Base-by-base conservation (phyloP, 2,329 filamentous ascomycete genomes). In the Colletotrichum limetticola region DNA sequence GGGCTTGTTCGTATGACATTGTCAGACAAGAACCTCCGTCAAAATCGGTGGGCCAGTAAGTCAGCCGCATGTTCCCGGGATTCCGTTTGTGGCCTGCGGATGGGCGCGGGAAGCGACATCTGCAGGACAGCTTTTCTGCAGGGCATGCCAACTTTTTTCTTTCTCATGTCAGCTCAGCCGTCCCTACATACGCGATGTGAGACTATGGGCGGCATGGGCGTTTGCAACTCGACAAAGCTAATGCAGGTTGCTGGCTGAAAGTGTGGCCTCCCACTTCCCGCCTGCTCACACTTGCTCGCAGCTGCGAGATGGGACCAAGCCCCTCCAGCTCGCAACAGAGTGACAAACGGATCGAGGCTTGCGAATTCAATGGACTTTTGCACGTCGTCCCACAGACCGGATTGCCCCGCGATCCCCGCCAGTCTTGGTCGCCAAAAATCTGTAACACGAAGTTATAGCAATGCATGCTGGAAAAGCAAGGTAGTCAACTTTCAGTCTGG, bases 151-250 rank as follows among this genome's bases (percentile, higher is more conserved):
- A 49, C 19, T 22, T n/a, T 49, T 46, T 22, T 5, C 8, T 49
- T 49, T 49, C 42, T 49, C 42, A 49, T 49, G 42, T 22, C 42
- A 58, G 55, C 26, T 58, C 55, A 32, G 14, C 28, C 55, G 4
- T 58, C 55, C 16, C 55, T 49, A 53, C 26, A n/a, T 35, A 26
- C 46, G 49, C 30, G 61, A 42, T 56, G 49, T 56, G 14, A 7
- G 32, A 35, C 26, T 60, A 56, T 37, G n/a, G 63, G 69, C 59
- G 53, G 69, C 30, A 53, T 58, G 68, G 59, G 69, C 65, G 66
- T 55, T 53, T 68, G 26, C 24, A 52, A 24, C 22, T 53, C 22
- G 46, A 26, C 68, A n/a, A 5, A n/a, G 57, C 19, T 61, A 52
- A 68, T 68, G 59, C 58, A 46, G 37, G 28, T 49, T 24, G 58